Conservation (phyloP, 2,329 filamentous ascomycete species). For the Dothistroma pini region DNA sequence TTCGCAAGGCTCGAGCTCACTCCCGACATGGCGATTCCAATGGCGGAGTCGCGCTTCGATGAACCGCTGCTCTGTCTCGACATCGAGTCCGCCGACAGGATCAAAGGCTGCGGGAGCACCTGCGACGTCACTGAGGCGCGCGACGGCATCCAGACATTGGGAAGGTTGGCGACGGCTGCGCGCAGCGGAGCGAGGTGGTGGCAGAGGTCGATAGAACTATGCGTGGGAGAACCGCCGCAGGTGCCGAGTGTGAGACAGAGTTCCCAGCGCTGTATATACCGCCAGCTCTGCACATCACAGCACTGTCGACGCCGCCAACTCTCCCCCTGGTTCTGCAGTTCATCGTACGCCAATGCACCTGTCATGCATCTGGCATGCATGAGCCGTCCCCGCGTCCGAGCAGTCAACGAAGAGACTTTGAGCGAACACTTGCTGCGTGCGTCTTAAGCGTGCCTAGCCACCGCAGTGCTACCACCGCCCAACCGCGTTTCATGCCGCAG, state of each 20-base stretch:
- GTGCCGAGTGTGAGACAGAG: background rate
- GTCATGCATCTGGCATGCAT: background rate
- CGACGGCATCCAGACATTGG: slow-evolving; percentile 13
- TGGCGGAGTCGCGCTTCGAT: slow-evolving; percentile 23
- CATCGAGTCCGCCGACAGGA: slow-evolving; percentile 17
- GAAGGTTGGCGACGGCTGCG: slow-evolving; percentile 1
- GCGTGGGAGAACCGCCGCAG: background rate
- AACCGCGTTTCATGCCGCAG: background rate
- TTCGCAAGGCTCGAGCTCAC: slow-evolving; percentile 10
- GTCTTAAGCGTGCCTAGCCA: background rate
- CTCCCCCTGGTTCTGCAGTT: slow-evolving; percentile 4
- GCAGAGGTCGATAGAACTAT: background rate
- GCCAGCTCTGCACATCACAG: background rate
- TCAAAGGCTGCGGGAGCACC: slow-evolving; percentile 24
- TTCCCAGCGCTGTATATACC: slow-evolving; percentile 7
- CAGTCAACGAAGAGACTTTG: background rate
- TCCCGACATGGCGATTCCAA: slow-evolving; percentile 11
- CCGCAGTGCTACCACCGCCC: background rate
- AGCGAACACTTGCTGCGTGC: background rate
- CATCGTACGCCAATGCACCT: slow-evolving; percentile 1
- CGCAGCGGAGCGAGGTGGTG: background rate
- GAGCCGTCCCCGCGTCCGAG: background rate
- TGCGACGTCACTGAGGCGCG: slow-evolving; percentile 23
- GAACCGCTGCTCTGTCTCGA: slow-evolving; percentile 21
- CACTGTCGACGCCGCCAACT: slow-evolving; percentile 1